Percentiles rank a stretch among this genome's conserved stretches.
Conservation (phyloP, 176 grass and related monocot species). For the Chloris gayana region DNA sequence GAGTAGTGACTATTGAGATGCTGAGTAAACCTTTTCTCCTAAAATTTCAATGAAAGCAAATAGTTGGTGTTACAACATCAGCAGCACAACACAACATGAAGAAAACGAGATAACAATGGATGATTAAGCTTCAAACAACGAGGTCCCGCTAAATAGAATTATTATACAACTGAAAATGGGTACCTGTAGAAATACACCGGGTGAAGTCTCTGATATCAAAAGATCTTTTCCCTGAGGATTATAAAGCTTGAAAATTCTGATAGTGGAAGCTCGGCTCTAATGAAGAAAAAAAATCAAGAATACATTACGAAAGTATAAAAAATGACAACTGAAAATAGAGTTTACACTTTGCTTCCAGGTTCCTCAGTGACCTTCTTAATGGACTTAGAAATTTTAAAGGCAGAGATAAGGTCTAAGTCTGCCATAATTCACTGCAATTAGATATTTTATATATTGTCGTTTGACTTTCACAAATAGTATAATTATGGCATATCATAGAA, state of each 20-base stretch:
- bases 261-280: slow-evolving; percentile 61
- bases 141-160: slow-evolving; percentile 5
- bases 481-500: background rate
- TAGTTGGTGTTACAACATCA: background rate
- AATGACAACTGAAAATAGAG: slow-evolving; percentile 4
- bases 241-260: slow-evolving; percentile 74
- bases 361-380: background rate
- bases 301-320: slow-evolving; percentile 27
- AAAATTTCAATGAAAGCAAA: background rate
- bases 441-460: background rate
- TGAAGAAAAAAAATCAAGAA: background rate
- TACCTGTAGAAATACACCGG: slow-evolving; percentile 95
- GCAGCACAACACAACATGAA: background rate
- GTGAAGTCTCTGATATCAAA: slow-evolving; percentile 67
- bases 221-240: slow-evolving; percentile 53
- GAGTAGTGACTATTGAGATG: background rate
- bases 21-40: background rate
- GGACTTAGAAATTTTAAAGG: background rate
- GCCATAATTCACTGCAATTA: background rate
- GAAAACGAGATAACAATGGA: background rate
- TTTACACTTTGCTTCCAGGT: background rate
- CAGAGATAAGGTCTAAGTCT: background rate
- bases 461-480: background rate
- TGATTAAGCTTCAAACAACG: slow-evolving; percentile 16
- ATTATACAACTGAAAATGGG: slow-evolving; percentile 19